Evolutionary conservation across 441 rosid species (phyloP).

Genomic region (Francoa sonchifolia): DNA sequence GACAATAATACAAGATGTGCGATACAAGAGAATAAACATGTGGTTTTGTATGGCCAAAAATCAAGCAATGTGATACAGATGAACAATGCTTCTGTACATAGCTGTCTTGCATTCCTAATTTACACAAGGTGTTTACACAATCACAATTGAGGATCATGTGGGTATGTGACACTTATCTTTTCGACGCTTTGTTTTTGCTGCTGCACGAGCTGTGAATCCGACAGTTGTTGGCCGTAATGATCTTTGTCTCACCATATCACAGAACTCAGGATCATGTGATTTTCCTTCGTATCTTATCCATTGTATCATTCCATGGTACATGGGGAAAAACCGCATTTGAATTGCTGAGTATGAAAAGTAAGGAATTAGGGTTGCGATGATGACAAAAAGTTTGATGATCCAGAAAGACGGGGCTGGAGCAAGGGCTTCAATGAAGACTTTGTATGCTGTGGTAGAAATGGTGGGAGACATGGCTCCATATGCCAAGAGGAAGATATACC

Average conservation of each 20-base stretch:
- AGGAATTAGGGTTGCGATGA: conserved; percentile 52
- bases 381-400: conserved; percentile 50
- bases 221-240: conserved; percentile 59
- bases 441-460: conserved; percentile 66
- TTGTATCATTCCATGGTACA: conserved; percentile 81
- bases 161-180: no score
- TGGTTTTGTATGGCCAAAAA: conserved; percentile 2
- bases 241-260: conserved; percentile 67
- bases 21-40: background rate
- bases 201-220: conserved; percentile 59
- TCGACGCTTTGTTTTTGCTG: conserved; percentile 25
- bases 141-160: no score
- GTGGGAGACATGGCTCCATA: conserved; percentile 44
- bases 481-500: conserved; percentile 48
- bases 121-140: no score
- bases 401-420: conserved; percentile 82
- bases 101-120: background rate
- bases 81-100: conserved; percentile 10
- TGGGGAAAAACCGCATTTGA: conserved; percentile 75
- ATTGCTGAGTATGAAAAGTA: conserved; percentile 56
- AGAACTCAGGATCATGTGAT: conserved; percentile 64
- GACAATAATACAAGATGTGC: background rate
- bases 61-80: conserved; percentile 10
- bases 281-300: conserved; percentile 75
- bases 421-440: conserved; percentile 67